Conservation (phyloP, 2,329 filamentous ascomycete species). For the Zymoseptoria pseudotritici region DNA sequence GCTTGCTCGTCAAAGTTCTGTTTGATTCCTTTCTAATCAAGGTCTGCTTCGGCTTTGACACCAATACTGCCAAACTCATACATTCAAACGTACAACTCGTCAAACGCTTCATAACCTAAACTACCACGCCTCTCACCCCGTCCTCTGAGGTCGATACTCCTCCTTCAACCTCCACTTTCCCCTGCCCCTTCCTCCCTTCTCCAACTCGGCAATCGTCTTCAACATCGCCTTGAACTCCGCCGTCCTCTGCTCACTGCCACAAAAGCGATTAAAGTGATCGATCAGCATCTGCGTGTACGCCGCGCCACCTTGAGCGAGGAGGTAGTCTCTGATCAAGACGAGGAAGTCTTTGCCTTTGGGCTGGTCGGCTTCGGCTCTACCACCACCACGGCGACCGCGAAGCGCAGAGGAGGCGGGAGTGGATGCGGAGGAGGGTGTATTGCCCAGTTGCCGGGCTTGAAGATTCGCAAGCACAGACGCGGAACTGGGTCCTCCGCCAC, state of each 20-base stretch:
- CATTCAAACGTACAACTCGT: too few relatives aligned
- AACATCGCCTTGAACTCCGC: slow-evolving; percentile 78
- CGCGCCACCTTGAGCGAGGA: slow-evolving; percentile 67
- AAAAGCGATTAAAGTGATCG: slow-evolving; percentile 81
- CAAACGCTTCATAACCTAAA: not conserved
- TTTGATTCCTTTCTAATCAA: too few relatives aligned
- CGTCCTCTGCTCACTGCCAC: slow-evolving; percentile 59
- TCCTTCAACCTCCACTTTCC: slow-evolving; percentile 55
- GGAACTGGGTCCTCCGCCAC: slow-evolving; percentile 34
- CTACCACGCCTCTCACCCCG: not conserved
- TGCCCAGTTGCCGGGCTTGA: slow-evolving; percentile 33
- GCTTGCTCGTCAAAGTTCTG: too few relatives aligned
- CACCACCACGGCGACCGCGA: slow-evolving; percentile 11
- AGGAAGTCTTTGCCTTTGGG: slow-evolving; percentile 39
- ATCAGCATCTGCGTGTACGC: slow-evolving; percentile 79
- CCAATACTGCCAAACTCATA: too few relatives aligned
- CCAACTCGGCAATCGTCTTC: slow-evolving; percentile 65
- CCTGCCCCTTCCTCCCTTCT: slow-evolving; percentile 45
- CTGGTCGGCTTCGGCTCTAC: slow-evolving; percentile 13
- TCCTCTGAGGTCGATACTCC: slow-evolving; percentile 35
- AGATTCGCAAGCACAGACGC: slow-evolving; percentile 38
- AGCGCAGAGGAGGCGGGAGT: slow-evolving; percentile 21
- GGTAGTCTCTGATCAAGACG: slow-evolving; percentile 63
- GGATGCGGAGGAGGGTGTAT: slow-evolving; percentile 22
- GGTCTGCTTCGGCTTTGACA: too few relatives aligned